A percentile compares a stretch with the other conserved stretches of the same genome.
Conservation (phyloP, 108 stramenopile genomes). For the Cyclotella cryptica region DNA sequence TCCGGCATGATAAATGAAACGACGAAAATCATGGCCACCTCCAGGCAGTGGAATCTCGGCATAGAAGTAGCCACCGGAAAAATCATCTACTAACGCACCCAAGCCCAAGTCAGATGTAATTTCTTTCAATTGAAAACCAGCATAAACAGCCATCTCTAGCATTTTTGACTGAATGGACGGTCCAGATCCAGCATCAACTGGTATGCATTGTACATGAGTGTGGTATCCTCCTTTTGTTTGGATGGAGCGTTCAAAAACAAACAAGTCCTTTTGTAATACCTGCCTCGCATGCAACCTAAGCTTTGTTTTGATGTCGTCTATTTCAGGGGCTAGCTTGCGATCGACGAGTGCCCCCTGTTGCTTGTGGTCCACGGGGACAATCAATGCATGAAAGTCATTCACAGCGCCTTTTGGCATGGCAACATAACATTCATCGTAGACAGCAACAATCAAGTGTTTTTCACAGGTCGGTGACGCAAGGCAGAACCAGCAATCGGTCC, state of each 20-base stretch:
- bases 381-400: slow-evolving; percentile 76
- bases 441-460: slow-evolving; percentile 85
- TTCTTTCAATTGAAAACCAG: slow-evolving; percentile 69
- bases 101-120: slow-evolving; percentile 74
- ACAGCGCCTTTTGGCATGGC: slow-evolving; percentile 91
- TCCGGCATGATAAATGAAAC: slow-evolving; percentile 59
- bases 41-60: slow-evolving; percentile 58
- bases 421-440: slow-evolving; percentile 75
- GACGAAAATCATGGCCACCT: slow-evolving; percentile 51
- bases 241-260: slow-evolving; percentile 90
- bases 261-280: slow-evolving; percentile 73
- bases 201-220: slow-evolving; percentile 87
- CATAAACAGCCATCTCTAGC: slow-evolving; percentile 63
- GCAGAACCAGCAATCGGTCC: slow-evolving; percentile 94
- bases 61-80: slow-evolving; percentile 66
- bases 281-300: slow-evolving; percentile 60
- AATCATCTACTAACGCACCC: slow-evolving; percentile 56
- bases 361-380: slow-evolving; percentile 87
- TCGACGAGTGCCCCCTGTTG: slow-evolving; percentile 58
- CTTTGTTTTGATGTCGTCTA: slow-evolving; percentile 59
- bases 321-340: slow-evolving; percentile 58
- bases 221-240: slow-evolving; percentile 91
- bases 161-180: slow-evolving; percentile 64
- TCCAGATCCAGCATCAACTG: slow-evolving; percentile 57
- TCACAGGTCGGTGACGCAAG: slow-evolving; percentile 87